Base-by-base conservation (phyloP, 1,284 basidiomycete species). In the Hemileia vastatrix region DNA sequence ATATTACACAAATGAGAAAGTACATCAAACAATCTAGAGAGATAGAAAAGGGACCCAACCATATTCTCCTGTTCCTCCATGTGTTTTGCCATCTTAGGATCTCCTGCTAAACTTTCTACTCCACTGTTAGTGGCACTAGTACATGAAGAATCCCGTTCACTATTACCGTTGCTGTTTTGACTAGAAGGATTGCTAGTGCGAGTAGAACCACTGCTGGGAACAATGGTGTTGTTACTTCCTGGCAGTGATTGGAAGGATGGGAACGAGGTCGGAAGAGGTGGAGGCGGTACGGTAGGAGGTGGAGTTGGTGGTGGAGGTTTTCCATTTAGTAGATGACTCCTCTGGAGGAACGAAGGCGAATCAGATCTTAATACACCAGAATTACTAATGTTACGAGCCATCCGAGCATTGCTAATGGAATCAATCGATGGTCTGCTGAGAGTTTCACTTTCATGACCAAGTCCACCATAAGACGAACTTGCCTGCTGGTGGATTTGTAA, bases 291-390 rank as follows among this genome's bases (percentile, higher is more conserved):
- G 24, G 86, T 85, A 2, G 90, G 91, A 21, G 91, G 89, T 0
- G 90, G 90, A 0, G 87, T 88, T 0, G 87, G 86, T 19, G 90
- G 90, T 23, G 90, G 90, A 24, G 88, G 81, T 75, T 92, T 92
- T 69, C 83, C 79, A 23, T 78, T 61, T 65, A 52, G 24, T 19
- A 32, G 49, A 51, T 50, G 50, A 44, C 18, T 55, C 50, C 54
- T 65, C 63, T 58, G 56, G 48, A 52, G 53, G 31, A 65, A 49
- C 44, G 65, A 60, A 32, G 64, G 66, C 33, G 67, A 66, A 54
- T 68, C 67, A 44, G 49, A 53, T 2, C 67, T 55, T 9, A 54
- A 45, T 13, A 45, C 36, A 6, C 59, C 62, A 0, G 57, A 66
- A 5, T 44, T 66, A 1, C 60, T 64, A 5, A 53, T 23, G 57